A percentile compares a stretch with the other conserved stretches of the same genome.
phyloP scores from a whole-genome alignment of 805 yeast genomes.

The Yarrowia porcina region DNA sequence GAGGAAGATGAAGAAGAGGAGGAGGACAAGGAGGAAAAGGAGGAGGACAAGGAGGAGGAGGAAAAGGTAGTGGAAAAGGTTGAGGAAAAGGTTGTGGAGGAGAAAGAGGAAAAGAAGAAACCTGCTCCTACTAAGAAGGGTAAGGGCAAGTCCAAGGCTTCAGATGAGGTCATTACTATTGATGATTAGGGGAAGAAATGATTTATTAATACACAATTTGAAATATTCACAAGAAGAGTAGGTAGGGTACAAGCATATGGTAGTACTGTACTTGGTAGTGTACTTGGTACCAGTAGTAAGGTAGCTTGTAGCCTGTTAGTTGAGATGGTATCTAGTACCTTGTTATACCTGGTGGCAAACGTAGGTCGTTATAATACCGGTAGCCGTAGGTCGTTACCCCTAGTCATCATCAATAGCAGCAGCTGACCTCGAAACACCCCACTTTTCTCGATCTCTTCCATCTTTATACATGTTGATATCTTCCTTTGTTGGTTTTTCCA shows the following conservation, averaged over 20 bases:
- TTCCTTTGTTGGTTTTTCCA: slow-evolving; percentile 32
- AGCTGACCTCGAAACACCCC: slow-evolving; percentile 44
- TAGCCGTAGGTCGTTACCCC: too few relatives aligned
- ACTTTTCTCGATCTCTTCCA: slow-evolving; percentile 43
- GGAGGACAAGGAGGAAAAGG: background rate
- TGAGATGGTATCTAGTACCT: too few relatives aligned
- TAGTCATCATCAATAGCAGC: slow-evolving; percentile 40
- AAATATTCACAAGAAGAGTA: background rate
- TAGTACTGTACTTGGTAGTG: too few relatives aligned
- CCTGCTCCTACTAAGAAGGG: too few relatives aligned
- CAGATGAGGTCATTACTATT: background rate
- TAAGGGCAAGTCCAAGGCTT: background rate
- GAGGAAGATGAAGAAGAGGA: background rate
- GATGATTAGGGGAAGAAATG: background rate
- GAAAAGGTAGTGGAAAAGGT: background rate
- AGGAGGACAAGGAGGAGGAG: too few relatives aligned
- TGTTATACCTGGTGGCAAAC: too few relatives aligned
- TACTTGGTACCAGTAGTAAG: too few relatives aligned
- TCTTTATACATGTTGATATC: slow-evolving; percentile 40
- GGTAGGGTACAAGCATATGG: too few relatives aligned
- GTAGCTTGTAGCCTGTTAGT: too few relatives aligned
- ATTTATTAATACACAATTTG: background rate
- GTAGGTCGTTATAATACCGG: too few relatives aligned
- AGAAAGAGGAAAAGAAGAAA: background rate
- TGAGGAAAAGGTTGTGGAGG: background rate